Evolutionary conservation across 176 grass and related monocot genomes (phyloP).

Genomic region (Chrysopogon serrulatus): DNA sequence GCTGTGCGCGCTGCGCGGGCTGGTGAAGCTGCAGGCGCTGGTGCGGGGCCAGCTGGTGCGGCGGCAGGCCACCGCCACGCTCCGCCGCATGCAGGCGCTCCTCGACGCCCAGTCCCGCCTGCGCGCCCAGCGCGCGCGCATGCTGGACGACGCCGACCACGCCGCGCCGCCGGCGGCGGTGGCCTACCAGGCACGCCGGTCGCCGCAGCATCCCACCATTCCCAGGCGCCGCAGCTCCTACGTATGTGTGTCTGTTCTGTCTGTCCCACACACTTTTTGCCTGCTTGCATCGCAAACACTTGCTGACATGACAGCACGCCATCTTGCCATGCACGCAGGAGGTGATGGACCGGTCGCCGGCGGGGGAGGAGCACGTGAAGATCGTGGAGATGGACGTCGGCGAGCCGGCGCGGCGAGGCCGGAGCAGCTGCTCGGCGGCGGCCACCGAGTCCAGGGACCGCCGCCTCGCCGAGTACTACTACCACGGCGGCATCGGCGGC

Average conservation of each 20-base stretch:
- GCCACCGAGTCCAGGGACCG: constrained; percentile 21
- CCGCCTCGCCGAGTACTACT: constrained; percentile 27
- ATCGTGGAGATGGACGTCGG: constrained; percentile 72
- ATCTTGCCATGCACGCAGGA: constrained; percentile 42
- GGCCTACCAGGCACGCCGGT: constrained; percentile 27
- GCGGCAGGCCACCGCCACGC: constrained; percentile 65
- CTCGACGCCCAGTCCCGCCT: constrained; percentile 56
- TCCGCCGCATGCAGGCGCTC: constrained; percentile 78
- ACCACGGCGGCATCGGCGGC: too few species aligned
- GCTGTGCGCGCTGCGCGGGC: constrained; percentile 64
- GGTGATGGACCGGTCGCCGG: constrained; percentile 67
- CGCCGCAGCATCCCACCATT: constrained; percentile 23
- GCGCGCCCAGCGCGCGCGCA: constrained; percentile 52
- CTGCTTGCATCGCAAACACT: neutral
- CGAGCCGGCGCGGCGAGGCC: constrained; percentile 33
- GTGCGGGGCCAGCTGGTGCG: constrained; percentile 76
- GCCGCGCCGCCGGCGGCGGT: neutral
- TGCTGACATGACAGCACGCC: neutral
- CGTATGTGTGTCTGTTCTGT: too few species aligned
- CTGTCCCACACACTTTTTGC: too few species aligned
- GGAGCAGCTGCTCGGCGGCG: constrained; percentile 48
- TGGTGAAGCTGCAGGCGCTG: constrained; percentile 83
- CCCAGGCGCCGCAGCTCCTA: constrained; percentile 54
- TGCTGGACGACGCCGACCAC: constrained; percentile 41
- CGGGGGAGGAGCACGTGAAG: constrained; percentile 56